A percentile compares a stretch with the other conserved stretches of the same genome.
Evolutionary conservation across 2,329 filamentous ascomycete genomes (phyloP).

Genomic region (Elsinoe ampelina): DNA sequence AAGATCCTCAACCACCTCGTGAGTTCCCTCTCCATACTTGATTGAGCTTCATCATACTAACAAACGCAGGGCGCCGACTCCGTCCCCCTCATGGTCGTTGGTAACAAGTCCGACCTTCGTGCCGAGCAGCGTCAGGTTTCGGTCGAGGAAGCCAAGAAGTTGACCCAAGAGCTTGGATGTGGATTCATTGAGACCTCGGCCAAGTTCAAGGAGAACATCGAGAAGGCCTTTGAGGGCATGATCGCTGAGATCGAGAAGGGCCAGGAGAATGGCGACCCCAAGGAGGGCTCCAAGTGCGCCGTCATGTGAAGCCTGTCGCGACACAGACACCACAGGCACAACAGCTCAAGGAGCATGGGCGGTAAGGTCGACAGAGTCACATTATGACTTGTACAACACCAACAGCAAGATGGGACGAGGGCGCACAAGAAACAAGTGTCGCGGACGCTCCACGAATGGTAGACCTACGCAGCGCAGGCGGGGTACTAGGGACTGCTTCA

Average conservation of each 20-base stretch:
- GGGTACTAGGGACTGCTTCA: background rate
- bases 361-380: background rate
- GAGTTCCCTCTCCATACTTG: conserved; percentile 28
- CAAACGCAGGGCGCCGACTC: conserved; percentile 68
- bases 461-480: background rate
- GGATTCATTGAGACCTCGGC: conserved; percentile 93
- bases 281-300: conserved; percentile 69
- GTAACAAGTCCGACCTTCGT: conserved; percentile 91
- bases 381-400: background rate
- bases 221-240: conserved; percentile 85
- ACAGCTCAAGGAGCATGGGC: background rate
- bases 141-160: conserved; percentile 71
- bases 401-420: background rate
- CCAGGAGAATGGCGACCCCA: conserved; percentile 78
- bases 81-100: conserved; percentile 88
- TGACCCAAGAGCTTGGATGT: conserved; percentile 81
- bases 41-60: conserved; percentile 4
- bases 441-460: background rate
- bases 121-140: conserved; percentile 89
- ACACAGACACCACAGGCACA: background rate
- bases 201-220: conserved; percentile 87
- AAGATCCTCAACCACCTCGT: conserved; percentile 96
- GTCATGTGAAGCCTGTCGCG: conserved; percentile 57
- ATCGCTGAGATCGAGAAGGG: conserved; percentile 87
- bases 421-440: background rate